Evolutionary conservation across 2,329 filamentous ascomycete genomes (phyloP), one percentile per base, ranked within the genome.

Genomic region (Aspergillus sp.): DNA sequence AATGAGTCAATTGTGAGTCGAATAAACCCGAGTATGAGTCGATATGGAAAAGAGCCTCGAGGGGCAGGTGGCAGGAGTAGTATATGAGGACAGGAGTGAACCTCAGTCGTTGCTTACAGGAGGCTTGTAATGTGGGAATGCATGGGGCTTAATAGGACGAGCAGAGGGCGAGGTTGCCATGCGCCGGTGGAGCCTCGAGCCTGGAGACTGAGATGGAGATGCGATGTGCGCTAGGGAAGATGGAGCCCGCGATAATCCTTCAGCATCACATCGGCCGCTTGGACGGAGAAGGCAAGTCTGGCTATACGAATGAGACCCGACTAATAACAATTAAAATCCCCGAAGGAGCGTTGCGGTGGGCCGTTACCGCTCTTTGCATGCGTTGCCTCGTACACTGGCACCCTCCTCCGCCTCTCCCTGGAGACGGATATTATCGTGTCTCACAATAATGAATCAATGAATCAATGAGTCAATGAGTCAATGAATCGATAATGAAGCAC

Each of bases 281-380:
- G 45, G 34, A 40, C 47, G 30, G 47, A 50, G 47, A 39, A 20
- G 41, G 47, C 39, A 48, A 20, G 37, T 47, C 41, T 13, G 15
- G 44, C 42, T 49, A 42, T 51, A 54, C 49, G 45, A 49, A 54
- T 51, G 52, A 52, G 49, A 57, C 44, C 54, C 50, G 50, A 54
- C 50, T 51, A 54, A 53, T 54, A 54, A 54, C 54, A 58, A 51
- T 42, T 39, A 30, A 64, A 65, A 64, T 56, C 58, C 57, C 63
- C 63, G 61, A 61, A 61, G 55, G 61, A 61, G 61, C 48, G 54
- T 20, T 47, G 44, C 46, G 19, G 34, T n/a, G 12, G 55, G 63
- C 59, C 54, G 58, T 61, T 45, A 45, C 50, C 50, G 50, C 50
- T 52, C 50, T 52, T 52, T 52, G 27, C 27, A 30, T 30, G 27